Percentiles rank a stretch among this genome's conserved stretches.
phyloP scores from a whole-genome alignment of 495 filamentous ascomycete species.

The Aspergillus heteromorphus region DNA sequence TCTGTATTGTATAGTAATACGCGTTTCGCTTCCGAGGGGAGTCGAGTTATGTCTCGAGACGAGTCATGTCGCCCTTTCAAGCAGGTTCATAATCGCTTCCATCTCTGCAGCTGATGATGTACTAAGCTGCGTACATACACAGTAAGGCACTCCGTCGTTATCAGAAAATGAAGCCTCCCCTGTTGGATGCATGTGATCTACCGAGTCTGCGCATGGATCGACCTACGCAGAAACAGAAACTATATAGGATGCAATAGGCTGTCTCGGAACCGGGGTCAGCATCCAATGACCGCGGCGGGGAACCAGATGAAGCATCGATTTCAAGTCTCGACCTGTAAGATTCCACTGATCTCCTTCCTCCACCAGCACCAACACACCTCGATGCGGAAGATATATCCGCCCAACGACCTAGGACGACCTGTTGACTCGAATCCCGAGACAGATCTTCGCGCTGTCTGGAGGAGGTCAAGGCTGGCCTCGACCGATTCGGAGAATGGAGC shows the following conservation, averaged over 20 bases:
- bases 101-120: no score
- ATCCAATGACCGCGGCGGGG: not conserved
- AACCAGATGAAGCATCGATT: not conserved
- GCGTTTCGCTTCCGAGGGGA: not conserved
- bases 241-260: not conserved
- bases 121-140: no score
- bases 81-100: no score
- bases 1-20: not conserved
- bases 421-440: no score
- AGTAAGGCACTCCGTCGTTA: no score
- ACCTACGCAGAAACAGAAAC: not conserved
- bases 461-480: not conserved
- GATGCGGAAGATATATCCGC: constrained; percentile 8
- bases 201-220: not conserved
- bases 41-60: not conserved
- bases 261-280: not conserved
- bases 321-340: not conserved
- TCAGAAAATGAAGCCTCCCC: not conserved
- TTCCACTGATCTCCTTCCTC: not conserved
- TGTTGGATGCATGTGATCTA: not conserved
- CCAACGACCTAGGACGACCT: not conserved
- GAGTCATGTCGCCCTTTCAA: no score
- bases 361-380: not conserved
- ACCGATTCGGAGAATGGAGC: not conserved
- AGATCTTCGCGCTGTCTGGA: not conserved